Evolutionary conservation across 768 basidiomycete species (phyloP).

Genomic region (Jaapia argillacea): DNA sequence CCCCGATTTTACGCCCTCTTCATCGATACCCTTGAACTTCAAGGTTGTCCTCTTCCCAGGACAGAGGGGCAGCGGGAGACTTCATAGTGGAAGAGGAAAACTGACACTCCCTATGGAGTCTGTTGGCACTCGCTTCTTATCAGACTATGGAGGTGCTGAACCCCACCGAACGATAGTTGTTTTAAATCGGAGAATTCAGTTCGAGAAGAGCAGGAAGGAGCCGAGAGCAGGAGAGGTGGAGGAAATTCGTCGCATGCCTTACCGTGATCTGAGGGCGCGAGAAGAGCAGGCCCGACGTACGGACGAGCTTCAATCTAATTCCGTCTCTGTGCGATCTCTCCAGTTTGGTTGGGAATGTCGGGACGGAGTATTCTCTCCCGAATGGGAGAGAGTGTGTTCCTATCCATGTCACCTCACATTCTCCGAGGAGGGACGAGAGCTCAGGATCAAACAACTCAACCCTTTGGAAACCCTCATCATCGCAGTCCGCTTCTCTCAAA

Average conservation of each 20-base stretch:
- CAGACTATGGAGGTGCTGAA: conserved; percentile 22
- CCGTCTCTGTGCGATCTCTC: conserved; percentile 25
- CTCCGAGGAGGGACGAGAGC: conserved; percentile 33
- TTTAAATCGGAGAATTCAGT: conserved; percentile 19
- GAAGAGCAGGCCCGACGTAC: conserved; percentile 1
- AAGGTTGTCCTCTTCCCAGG: conserved; percentile 35
- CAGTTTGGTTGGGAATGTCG: conserved; percentile 59
- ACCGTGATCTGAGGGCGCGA: conserved; percentile 24
- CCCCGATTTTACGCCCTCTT: conserved; percentile 22
- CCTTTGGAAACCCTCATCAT: conserved; percentile 19
- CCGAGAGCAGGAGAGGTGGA: conserved; percentile 23
- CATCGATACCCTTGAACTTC: conserved; percentile 36
- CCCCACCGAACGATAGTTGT: conserved; percentile 17
- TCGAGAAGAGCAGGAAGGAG: conserved; percentile 9
- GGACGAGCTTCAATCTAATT: conserved; percentile 17
- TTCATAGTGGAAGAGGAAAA: conserved; percentile 32
- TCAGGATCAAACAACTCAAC: conserved; percentile 23
- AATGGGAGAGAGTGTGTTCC: conserved; percentile 35
- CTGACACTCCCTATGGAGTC: conserved; percentile 36
- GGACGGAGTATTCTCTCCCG: conserved; percentile 45
- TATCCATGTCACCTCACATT: conserved; percentile 22
- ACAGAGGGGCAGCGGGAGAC: conserved; percentile 18
- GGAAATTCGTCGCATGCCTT: conserved; percentile 23
- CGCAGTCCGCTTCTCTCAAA: conserved; percentile 34
- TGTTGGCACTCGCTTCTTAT: conserved; percentile 32